Conservation (phyloP, 306 rosid genomes). For the Citrullus mucosospermus region DNA sequence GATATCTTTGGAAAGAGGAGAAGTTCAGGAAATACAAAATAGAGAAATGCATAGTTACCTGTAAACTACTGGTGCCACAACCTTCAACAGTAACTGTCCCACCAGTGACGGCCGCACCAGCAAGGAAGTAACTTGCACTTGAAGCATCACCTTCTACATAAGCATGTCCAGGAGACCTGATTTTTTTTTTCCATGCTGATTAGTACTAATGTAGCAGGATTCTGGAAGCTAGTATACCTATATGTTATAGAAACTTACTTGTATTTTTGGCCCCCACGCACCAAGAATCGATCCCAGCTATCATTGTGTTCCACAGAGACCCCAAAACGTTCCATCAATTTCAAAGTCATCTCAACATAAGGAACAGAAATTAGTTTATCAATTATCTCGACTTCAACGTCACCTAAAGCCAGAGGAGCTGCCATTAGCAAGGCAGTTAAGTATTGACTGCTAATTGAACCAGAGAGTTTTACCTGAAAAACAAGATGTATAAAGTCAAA, state of each 20-base stretch:
- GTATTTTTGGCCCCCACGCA: conserved; percentile 92
- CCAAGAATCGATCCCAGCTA: conserved; percentile 74
- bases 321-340: conserved; percentile 97
- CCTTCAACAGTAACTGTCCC: conserved; percentile 96
- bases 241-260: conserved; percentile 51
- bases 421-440: conserved; percentile 96
- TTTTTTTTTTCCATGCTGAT: conserved; percentile 7
- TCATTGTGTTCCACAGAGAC: conserved; percentile 61
- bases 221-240: conserved; percentile 3
- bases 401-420: conserved; percentile 92
- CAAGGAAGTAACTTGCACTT: conserved; percentile 98
- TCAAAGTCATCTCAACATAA: conserved; percentile 92
- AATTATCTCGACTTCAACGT: conserved; percentile 81
- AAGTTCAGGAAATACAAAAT: neutral
- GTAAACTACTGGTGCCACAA: conserved; percentile 97
- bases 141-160: conserved; percentile 99
- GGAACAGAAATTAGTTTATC: conserved; percentile 94
- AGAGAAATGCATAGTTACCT: conserved; percentile 32
- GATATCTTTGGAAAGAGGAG: neutral
- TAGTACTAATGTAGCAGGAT: conserved; percentile 5
- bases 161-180: conserved; percentile 88
- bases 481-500: neutral
- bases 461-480: conserved; percentile 90
- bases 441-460: conserved; percentile 95
- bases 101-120: conserved; percentile 98